These are phyloP conservation scores for Coniochaeta sp. DNA, from an alignment of 2,329 filamentous ascomycete species.

Conservation along the genomic window DNA sequence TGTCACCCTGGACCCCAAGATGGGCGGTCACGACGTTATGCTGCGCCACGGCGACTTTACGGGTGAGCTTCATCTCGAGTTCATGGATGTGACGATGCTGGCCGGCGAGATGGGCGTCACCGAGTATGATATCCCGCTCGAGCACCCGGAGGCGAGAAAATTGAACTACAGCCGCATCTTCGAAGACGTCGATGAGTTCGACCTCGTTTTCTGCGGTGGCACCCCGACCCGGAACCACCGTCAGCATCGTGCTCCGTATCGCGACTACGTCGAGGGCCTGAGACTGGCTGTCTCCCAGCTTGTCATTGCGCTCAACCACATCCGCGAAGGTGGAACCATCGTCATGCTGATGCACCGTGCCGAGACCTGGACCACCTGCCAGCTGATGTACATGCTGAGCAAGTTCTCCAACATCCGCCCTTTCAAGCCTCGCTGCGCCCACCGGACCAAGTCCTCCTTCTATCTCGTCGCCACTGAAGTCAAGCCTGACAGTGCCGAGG, in stretches of 20 bases:
- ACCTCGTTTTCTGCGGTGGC: neutral
- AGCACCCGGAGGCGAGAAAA: slow-evolving; percentile 20
- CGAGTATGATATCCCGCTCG: slow-evolving; percentile 16
- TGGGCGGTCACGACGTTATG: slow-evolving; percentile 32
- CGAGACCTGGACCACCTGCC: slow-evolving; percentile 29
- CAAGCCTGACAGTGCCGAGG: slow-evolving; percentile 20
- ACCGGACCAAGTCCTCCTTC: slow-evolving; percentile 39
- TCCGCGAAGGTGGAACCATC: slow-evolving; percentile 39
- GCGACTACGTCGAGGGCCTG: slow-evolving; percentile 24
- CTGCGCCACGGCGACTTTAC: slow-evolving; percentile 11
- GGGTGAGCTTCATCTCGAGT: slow-evolving; percentile 11
- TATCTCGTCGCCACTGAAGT: slow-evolving; percentile 42
- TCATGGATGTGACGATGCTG: slow-evolving; percentile 35
- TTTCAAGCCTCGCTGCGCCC: slow-evolving; percentile 33
- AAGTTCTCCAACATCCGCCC: slow-evolving; percentile 32
- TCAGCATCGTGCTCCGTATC: neutral
- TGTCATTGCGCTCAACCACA: slow-evolving; percentile 34
- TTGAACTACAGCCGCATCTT: slow-evolving; percentile 13
- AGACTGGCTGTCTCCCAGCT: slow-evolving; percentile 31
- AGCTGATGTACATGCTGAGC: slow-evolving; percentile 28
- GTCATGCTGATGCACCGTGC: slow-evolving; percentile 41
- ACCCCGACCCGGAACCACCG: no score
- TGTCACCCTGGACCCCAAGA: slow-evolving; percentile 29
- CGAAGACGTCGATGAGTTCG: neutral
- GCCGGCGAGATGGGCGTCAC: slow-evolving; percentile 34